Conservation (phyloP, 2,329 filamentous ascomycete genomes). For the Lasiodiplodia theobromae region DNA sequence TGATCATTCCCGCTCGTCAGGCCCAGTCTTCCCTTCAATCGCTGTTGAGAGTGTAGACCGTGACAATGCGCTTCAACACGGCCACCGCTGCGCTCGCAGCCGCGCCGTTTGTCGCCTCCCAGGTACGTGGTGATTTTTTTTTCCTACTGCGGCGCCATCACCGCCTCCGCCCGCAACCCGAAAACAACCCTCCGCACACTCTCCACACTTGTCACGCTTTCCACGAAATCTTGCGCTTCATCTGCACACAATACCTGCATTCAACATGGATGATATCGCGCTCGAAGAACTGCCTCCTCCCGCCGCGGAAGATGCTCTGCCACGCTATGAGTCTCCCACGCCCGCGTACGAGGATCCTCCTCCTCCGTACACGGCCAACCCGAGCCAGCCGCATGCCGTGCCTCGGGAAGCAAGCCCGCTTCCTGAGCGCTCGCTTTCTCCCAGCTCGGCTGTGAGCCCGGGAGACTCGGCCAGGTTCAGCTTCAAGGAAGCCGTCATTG, state of each 20-base stretch:
- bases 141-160: neutral
- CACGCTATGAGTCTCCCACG: neutral
- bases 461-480: too few relatives aligned
- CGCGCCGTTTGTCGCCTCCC: slow-evolving; percentile 17
- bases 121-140: slow-evolving; percentile 4
- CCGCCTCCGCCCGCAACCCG: neutral
- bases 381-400: too few relatives aligned
- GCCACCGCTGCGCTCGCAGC: slow-evolving; percentile 22
- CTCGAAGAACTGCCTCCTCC: neutral
- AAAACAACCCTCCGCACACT: too few relatives aligned
- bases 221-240: too few relatives aligned
- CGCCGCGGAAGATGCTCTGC: neutral
- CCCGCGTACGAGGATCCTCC: neutral
- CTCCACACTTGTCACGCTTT: neutral
- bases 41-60: neutral
- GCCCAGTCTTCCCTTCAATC: neutral
- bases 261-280: neutral
- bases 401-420: too few relatives aligned
- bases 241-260: too few relatives aligned
- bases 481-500: too few relatives aligned
- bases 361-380: too few relatives aligned
- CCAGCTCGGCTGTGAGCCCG: too few relatives aligned
- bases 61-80: slow-evolving; percentile 24
- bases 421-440: too few relatives aligned
- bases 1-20: neutral